Evolutionary conservation across 768 basidiomycete genomes (phyloP).

Genomic region (Favolaschia claudopus): DNA sequence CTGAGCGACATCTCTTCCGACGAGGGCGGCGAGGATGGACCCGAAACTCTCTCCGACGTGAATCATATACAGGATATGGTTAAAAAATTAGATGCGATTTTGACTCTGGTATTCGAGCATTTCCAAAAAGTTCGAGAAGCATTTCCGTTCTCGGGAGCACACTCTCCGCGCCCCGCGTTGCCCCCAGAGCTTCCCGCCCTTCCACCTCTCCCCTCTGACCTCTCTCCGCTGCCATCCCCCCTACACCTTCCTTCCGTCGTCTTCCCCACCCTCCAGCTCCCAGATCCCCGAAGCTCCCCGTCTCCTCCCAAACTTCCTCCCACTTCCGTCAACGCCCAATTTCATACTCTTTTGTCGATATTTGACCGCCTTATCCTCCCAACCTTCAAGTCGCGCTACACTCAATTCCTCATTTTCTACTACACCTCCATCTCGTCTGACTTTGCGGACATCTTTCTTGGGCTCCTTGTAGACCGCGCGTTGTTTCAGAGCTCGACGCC

Average conservation of each 20-base stretch:
- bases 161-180: slow-evolving; percentile 20
- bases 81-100: slow-evolving; percentile 88
- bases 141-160: slow-evolving; percentile 26
- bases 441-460: slow-evolving; percentile 93
- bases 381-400: slow-evolving; percentile 97
- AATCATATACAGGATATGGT: slow-evolving; percentile 87
- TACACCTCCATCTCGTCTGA: slow-evolving; percentile 89
- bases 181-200: slow-evolving; percentile 43
- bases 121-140: slow-evolving; percentile 61
- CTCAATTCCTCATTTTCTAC: slow-evolving; percentile 97
- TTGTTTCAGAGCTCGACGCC: slow-evolving; percentile 66
- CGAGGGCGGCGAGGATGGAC: slow-evolving; percentile 45
- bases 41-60: slow-evolving; percentile 62
- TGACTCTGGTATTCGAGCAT: slow-evolving; percentile 86
- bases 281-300: slow-evolving; percentile 14
- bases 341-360: slow-evolving; percentile 88
- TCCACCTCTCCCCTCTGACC: slow-evolving; percentile 36
- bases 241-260: slow-evolving; percentile 36
- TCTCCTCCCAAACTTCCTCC: slow-evolving; percentile 27
- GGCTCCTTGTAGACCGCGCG: slow-evolving; percentile 92
- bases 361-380: slow-evolving; percentile 94
- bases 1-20: slow-evolving; percentile 84
- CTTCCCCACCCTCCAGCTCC: slow-evolving; percentile 28
- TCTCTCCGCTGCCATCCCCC: slow-evolving; percentile 26
- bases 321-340: slow-evolving; percentile 63